A percentile compares a stretch with the other conserved stretches of the same genome.
Conservation (phyloP, 2,329 filamentous ascomycete genomes). For the Aureobasidium sp. region DNA sequence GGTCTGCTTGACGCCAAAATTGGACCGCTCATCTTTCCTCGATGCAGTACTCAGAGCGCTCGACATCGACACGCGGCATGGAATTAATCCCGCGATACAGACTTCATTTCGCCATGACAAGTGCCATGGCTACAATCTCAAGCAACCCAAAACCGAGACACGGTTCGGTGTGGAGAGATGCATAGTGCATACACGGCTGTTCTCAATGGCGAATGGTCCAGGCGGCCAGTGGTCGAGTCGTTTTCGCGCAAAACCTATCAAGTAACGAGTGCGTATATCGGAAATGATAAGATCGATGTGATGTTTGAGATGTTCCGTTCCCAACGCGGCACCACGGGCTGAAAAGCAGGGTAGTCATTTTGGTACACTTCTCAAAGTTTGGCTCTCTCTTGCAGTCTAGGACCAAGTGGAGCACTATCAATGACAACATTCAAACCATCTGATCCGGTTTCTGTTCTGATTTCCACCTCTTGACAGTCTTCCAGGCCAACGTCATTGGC, state of each 20-base stretch:
- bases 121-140: not conserved
- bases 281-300: not conserved
- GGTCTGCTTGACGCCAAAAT: slow-evolving; percentile 1
- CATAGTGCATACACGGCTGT: not conserved
- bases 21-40: not conserved
- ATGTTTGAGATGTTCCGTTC: not conserved
- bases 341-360: not conserved
- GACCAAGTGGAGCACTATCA: slow-evolving; percentile 15
- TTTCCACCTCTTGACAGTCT: slow-evolving; percentile 74
- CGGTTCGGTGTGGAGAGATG: not conserved
- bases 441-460: slow-evolving; percentile 29
- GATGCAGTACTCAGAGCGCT: not conserved
- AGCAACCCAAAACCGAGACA: not conserved
- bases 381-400: not conserved
- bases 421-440: slow-evolving; percentile 22
- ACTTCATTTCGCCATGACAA: not conserved
- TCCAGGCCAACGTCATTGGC: slow-evolving; percentile 72
- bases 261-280: not conserved
- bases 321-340: not conserved
- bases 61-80: not conserved
- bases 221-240: not conserved
- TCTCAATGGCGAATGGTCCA: not conserved
- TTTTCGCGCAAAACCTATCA: not conserved
- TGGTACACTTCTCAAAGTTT: slow-evolving; percentile 6
- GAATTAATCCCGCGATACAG: not conserved